Evolutionary conservation across 495 filamentous ascomycete species (phyloP).

Genomic region (Pseudevernia furfuracea): DNA sequence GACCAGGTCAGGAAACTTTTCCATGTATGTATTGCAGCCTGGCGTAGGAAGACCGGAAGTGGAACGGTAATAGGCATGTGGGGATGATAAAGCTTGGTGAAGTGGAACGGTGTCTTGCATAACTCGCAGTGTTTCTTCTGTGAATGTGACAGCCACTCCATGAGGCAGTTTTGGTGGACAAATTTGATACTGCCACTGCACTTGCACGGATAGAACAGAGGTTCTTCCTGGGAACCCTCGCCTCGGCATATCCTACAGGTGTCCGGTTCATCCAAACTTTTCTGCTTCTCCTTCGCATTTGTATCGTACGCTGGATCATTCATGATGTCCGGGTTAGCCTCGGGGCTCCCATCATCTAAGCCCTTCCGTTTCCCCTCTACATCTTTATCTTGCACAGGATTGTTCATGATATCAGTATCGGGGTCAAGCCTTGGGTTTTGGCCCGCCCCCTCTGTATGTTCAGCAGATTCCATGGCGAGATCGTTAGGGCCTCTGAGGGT

Average conservation of each 20-base stretch:
- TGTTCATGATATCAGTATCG: neutral
- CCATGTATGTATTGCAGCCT: constrained; percentile 62
- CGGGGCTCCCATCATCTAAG: neutral
- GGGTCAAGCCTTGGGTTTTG: neutral
- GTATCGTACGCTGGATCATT: constrained; percentile 52
- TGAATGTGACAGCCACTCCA: constrained; percentile 96
- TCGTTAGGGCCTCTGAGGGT: neutral
- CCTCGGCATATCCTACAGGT: constrained; percentile 94
- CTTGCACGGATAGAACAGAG: constrained; percentile 95
- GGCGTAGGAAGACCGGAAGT: constrained; percentile 65
- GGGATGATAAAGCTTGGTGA: constrained; percentile 93
- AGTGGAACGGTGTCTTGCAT: constrained; percentile 95
- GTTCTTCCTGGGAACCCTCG: constrained; percentile 75
- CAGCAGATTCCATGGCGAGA: neutral
- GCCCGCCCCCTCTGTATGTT: neutral
- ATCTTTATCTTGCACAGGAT: neutral
- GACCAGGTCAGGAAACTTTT: constrained; percentile 67
- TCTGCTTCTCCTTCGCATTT: constrained; percentile 34
- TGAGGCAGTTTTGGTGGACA: constrained; percentile 94
- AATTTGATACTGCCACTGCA: constrained; percentile 98
- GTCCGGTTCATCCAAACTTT: constrained; percentile 49
- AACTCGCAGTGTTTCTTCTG: constrained; percentile 99
- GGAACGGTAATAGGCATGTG: constrained; percentile 84
- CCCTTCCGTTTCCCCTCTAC: neutral
- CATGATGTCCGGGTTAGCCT: constrained; percentile 50